A percentile compares a stretch with the other conserved stretches of the same genome.
Evolutionary conservation across 2,329 filamentous ascomycete species (phyloP).

Genomic region (Colletotrichum costaricense): DNA sequence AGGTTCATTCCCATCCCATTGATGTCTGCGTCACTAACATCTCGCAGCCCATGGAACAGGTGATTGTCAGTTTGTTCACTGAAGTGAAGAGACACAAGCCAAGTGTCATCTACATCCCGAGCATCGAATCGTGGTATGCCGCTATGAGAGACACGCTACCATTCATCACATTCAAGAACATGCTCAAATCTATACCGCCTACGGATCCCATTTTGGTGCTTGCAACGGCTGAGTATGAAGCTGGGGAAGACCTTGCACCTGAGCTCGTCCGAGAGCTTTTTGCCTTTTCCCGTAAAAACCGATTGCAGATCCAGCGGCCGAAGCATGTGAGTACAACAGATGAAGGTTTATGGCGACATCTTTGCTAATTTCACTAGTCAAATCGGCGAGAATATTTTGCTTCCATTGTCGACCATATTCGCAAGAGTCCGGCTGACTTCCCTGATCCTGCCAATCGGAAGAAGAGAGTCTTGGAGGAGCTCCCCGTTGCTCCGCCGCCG

Average conservation of each 20-base stretch:
- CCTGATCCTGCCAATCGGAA: conserved; percentile 89
- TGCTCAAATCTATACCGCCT: conserved; percentile 85
- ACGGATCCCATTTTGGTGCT: conserved; percentile 91
- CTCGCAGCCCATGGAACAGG: conserved; percentile 78
- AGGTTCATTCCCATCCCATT: conserved; percentile 45
- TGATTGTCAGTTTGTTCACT: conserved; percentile 89
- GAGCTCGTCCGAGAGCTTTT: conserved; percentile 83
- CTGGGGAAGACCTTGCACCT: conserved; percentile 64
- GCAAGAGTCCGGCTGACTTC: conserved; percentile 84
- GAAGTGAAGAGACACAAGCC: conserved; percentile 96
- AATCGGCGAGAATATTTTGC: conserved; percentile 85
- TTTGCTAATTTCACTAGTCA: conserved; percentile 52
- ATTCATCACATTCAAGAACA: conserved; percentile 84
- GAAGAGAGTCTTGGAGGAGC: conserved; percentile 81
- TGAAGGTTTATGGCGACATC: not conserved
- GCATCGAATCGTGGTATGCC: conserved; percentile 88
- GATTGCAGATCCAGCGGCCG: conserved; percentile 77
- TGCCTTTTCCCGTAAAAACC: conserved; percentile 84
- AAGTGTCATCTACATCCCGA: conserved; percentile 93
- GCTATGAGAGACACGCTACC: conserved; percentile 71
- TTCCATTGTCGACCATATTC: conserved; percentile 79
- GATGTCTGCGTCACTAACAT: conserved; percentile 23
- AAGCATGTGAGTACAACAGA: conserved; percentile 59
- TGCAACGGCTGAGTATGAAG: conserved; percentile 80
- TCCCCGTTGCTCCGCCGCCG: conserved; percentile 80